Evolutionary conservation across 2,329 filamentous ascomycete genomes (phyloP).

Genomic region (Boeremia lycopersici): DNA sequence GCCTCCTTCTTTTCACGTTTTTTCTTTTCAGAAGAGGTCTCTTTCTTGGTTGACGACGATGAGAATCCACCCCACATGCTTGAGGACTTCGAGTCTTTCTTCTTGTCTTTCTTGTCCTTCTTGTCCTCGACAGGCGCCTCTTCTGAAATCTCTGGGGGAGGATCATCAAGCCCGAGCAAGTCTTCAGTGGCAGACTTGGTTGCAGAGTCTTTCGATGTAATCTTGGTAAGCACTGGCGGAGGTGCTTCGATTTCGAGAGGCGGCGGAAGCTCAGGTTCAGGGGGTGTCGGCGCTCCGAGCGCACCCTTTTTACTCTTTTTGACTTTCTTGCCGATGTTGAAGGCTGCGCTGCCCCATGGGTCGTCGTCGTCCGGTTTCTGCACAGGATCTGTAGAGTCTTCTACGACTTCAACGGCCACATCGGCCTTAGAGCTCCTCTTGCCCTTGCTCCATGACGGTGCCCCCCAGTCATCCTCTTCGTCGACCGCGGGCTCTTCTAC

Average conservation of each 20-base stretch:
- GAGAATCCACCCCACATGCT: constrained; percentile 29
- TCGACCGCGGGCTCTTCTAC: constrained; percentile 58
- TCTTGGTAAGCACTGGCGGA: constrained; percentile 39
- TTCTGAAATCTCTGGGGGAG: constrained; percentile 23
- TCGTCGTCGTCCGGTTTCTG: constrained; percentile 53
- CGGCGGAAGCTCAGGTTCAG: constrained; percentile 49
- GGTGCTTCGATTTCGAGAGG: constrained; percentile 60
- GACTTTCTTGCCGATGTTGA: constrained; percentile 57
- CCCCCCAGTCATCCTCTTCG: constrained; percentile 61
- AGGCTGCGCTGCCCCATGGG: constrained; percentile 45
- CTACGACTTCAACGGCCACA: constrained; percentile 46
- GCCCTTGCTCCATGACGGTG: constrained; percentile 62
- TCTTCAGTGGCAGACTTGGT: constrained; percentile 45
- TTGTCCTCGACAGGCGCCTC: constrained; percentile 27
- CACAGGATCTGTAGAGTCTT: constrained; percentile 49
- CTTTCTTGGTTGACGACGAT: constrained; percentile 38
- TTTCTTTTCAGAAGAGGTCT: constrained; percentile 37
- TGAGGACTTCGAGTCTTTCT: constrained; percentile 33
- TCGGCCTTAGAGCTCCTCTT: constrained; percentile 49
- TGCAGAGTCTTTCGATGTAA: constrained; percentile 33
- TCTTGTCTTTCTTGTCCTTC: constrained; percentile 37
- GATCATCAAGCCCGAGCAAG: constrained; percentile 41
- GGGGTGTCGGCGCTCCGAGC: constrained; percentile 55
- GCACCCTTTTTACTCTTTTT: constrained; percentile 63
- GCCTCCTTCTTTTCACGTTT: constrained; percentile 46